These are phyloP conservation scores for Neofusicoccum parvum DNA, from an alignment of 2,329 filamentous ascomycete genomes.

Conservation along the genomic window DNA sequence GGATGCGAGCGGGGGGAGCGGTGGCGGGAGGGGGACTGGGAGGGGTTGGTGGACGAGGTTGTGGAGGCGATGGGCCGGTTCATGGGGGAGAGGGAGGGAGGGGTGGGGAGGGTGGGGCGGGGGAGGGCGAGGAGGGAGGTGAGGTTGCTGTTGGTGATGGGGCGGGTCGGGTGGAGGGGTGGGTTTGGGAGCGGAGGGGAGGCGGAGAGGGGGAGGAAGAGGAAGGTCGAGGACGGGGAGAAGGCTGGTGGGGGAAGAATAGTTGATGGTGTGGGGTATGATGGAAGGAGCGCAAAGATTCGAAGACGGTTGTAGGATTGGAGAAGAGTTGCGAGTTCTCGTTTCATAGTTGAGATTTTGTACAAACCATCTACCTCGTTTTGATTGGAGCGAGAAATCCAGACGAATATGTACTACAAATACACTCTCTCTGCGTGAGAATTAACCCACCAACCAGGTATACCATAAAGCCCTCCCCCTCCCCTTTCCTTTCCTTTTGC, in stretches of 20 bases:
- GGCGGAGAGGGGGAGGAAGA: background rate
- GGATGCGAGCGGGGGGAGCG: background rate
- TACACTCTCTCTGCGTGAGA: no score
- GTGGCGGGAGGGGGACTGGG: background rate
- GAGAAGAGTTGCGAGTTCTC: no score
- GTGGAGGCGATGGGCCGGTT: background rate
- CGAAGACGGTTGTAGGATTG: no score
- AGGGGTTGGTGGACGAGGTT: background rate
- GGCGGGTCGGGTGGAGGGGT: background rate
- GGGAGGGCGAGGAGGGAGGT: background rate
- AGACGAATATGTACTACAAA: no score
- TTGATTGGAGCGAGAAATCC: no score
- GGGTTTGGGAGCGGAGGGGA: background rate
- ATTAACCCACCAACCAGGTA: no score
- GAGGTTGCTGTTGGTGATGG: background rate
- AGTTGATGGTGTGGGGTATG: background rate
- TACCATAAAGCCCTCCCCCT: no score
- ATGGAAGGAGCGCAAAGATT: no score
- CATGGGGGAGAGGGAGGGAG: background rate
- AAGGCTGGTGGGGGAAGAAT: background rate
- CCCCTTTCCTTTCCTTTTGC: no score
- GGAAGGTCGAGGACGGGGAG: background rate
- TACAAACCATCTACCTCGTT: no score
- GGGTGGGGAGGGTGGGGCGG: background rate
- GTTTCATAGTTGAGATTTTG: no score